A percentile compares a stretch with the other conserved stretches of the same genome.
Evolutionary conservation across 208 protist genomes (phyloP).

Genomic region (Crithidia bombi): DNA sequence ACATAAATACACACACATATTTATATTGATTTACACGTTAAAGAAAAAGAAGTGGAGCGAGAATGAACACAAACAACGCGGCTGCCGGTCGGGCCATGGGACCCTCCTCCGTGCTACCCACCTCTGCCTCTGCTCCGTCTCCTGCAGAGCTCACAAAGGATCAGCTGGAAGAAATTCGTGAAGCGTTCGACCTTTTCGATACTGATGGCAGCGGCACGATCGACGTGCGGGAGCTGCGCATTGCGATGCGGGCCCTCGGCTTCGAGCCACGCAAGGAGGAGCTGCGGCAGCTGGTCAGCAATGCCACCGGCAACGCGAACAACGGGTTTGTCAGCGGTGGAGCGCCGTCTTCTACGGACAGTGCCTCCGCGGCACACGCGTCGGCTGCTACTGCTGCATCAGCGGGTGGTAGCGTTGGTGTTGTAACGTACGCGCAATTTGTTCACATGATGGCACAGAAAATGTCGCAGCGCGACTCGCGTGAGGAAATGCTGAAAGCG

Average conservation of each 20-base stretch:
- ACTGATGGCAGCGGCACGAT: slow-evolving; percentile 95
- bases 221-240: slow-evolving; percentile 92
- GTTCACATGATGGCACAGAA: slow-evolving; percentile 89
- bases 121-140: slow-evolving; percentile 10
- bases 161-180: slow-evolving; percentile 93
- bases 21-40: too few relatives aligned
- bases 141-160: slow-evolving; percentile 68
- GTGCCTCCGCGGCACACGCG: background rate
- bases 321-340: background rate
- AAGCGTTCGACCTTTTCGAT: slow-evolving; percentile 98
- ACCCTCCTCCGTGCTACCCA: too few relatives aligned
- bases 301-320: slow-evolving; percentile 8
- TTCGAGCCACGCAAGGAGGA: slow-evolving; percentile 96
- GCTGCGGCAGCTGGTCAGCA: slow-evolving; percentile 84
- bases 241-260: slow-evolving; percentile 94
- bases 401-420: slow-evolving; percentile 25
- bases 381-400: background rate
- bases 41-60: background rate
- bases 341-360: background rate
- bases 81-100: background rate
- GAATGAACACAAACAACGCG: slow-evolving; percentile 7
- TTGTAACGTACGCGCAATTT: slow-evolving; percentile 89
- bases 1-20: slow-evolving; percentile 16
- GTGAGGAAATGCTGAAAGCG: slow-evolving; percentile 96
- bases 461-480: slow-evolving; percentile 89